phyloP scores from a whole-genome alignment of 208 protist species.

The Crithidia mellificae region DNA sequence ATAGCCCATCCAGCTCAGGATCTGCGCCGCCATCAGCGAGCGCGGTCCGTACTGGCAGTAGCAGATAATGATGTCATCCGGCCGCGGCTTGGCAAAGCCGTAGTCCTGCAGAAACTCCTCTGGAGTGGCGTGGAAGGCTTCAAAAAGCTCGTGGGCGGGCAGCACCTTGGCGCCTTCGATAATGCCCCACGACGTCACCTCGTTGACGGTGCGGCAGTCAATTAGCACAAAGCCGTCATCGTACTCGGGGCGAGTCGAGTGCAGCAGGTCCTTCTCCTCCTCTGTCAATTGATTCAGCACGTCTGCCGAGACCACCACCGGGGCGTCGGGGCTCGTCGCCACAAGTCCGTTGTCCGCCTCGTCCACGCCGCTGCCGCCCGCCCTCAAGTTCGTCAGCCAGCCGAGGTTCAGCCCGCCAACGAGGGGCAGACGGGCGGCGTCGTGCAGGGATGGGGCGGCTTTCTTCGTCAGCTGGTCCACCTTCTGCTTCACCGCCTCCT shows the following conservation, averaged over 20 bases:
- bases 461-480: constrained; percentile 53
- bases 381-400: constrained; percentile 17
- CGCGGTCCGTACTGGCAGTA: constrained; percentile 85
- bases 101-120: constrained; percentile 72
- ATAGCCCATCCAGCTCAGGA: constrained; percentile 86
- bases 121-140: constrained; percentile 74
- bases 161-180: constrained; percentile 84
- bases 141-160: constrained; percentile 82
- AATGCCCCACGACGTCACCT: constrained; percentile 84
- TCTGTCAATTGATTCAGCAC: constrained; percentile 48
- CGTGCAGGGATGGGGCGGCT: constrained; percentile 35
- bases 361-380: constrained; percentile 9
- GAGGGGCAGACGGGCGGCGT: constrained; percentile 39
- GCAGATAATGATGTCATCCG: constrained; percentile 75
- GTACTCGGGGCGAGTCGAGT: constrained; percentile 66
- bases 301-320: constrained; percentile 40
- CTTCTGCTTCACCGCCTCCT: constrained; percentile 45
- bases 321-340: constrained; percentile 36
- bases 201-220: constrained; percentile 84
- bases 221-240: constrained; percentile 77
- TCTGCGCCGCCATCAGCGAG: constrained; percentile 81
- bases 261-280: constrained; percentile 55
- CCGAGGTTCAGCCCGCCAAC: constrained; percentile 39
- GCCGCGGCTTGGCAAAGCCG: constrained; percentile 74
- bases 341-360: constrained; percentile 31